These are phyloP conservation scores for Akanthomyces lecanii DNA, from an alignment of 2,329 filamentous ascomycete genomes.

Conservation along the genomic window DNA sequence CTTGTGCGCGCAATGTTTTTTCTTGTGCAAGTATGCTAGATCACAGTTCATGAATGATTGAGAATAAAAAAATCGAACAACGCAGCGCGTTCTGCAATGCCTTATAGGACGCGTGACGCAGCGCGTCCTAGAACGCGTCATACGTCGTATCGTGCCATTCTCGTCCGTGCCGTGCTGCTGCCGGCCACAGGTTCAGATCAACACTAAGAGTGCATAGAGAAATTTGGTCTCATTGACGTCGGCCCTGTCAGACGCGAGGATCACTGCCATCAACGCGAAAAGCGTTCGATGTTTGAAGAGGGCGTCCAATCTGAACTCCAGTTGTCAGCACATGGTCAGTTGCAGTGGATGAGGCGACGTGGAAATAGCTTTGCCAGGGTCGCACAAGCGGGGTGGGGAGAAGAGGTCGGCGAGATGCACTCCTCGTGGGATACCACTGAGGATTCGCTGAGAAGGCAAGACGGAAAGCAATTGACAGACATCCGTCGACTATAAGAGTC, in stretches of 20 bases:
- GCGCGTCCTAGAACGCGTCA: no score
- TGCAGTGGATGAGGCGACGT: not conserved
- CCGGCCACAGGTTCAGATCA: not conserved
- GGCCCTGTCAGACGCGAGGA: not conserved
- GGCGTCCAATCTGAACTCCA: not conserved
- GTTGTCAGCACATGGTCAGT: not conserved
- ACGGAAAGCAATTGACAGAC: not conserved
- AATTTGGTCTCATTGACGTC: not conserved
- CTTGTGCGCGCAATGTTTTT: no score
- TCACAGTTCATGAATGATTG: no score
- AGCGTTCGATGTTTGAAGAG: not conserved
- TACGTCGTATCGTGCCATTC: not conserved
- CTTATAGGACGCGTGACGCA: no score
- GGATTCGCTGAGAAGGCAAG: not conserved
- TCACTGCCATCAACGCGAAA: not conserved
- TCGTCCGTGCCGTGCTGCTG: not conserved
- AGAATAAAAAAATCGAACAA: no score
- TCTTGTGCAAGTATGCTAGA: no score
- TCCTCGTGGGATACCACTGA: not conserved
- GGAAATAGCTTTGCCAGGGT: not conserved
- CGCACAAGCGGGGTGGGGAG: slow-evolving; percentile 2
- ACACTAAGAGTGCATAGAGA: not conserved
- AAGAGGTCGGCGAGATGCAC: not conserved
- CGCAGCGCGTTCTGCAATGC: no score
- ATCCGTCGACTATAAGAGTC: slow-evolving; percentile 1